Evolutionary conservation across 1,139 yeast genomes (phyloP).

Genomic region (Debaryomyces udenii): DNA sequence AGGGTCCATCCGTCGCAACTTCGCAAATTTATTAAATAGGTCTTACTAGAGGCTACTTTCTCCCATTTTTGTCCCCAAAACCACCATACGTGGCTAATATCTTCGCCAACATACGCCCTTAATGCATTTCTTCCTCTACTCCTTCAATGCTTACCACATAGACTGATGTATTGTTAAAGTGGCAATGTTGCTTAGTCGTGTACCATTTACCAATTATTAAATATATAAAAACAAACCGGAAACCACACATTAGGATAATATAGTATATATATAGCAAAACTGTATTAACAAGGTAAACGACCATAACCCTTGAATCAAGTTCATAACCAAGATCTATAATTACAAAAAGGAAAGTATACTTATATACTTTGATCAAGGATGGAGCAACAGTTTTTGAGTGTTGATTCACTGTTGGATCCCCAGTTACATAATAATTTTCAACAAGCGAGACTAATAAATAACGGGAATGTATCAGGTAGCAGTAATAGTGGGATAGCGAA

Average conservation of each 20-base stretch:
- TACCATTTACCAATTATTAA: constrained; percentile 3
- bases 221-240: constrained; percentile 8
- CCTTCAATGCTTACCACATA: no score
- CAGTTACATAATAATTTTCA: constrained; percentile 18
- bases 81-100: no score
- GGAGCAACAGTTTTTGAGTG: constrained; percentile 41
- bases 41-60: no score
- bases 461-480: not conserved
- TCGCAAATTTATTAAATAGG: no score
- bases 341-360: constrained; percentile 5
- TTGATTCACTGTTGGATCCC: constrained; percentile 31
- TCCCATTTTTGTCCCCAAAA: no score
- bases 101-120: no score
- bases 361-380: constrained; percentile 17
- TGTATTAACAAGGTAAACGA: constrained; percentile 7
- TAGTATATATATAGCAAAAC: constrained; percentile 1
- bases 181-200: constrained; percentile 11
- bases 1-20: no score
- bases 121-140: no score
- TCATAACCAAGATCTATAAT: constrained; percentile 8
- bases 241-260: constrained; percentile 1
- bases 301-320: constrained; percentile 8
- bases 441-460: constrained; percentile 4
- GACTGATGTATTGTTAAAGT: constrained; percentile 6
- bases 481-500: not conserved